These are phyloP conservation scores for Boletus reticulatus DNA, from an alignment of 768 basidiomycete species.

Conservation along the genomic window DNA sequence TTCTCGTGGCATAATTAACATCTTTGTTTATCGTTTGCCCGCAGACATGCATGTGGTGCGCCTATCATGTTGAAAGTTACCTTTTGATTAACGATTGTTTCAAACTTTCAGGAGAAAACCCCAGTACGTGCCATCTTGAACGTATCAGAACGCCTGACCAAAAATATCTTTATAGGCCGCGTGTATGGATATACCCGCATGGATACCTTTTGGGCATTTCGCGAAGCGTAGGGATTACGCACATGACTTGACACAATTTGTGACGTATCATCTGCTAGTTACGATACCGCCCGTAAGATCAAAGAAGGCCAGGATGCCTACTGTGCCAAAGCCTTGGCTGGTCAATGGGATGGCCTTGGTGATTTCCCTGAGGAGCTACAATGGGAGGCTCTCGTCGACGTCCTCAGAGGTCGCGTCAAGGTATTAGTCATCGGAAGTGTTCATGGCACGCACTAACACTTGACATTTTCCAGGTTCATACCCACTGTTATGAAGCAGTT, in stretches of 20 bases:
- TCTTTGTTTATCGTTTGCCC: constrained; percentile 3
- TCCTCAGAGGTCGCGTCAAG: constrained; percentile 85
- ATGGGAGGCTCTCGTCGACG: constrained; percentile 80
- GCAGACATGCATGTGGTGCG: constrained; percentile 60
- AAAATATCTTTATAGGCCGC: constrained; percentile 12
- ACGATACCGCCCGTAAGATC: constrained; percentile 52
- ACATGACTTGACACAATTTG: not conserved
- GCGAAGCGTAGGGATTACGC: constrained; percentile 40
- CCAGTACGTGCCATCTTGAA: constrained; percentile 28
- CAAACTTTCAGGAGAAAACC: constrained; percentile 44
- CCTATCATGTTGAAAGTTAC: not conserved
- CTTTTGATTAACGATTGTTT: not conserved
- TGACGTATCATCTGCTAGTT: constrained; percentile 28
- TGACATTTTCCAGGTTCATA: constrained; percentile 24
- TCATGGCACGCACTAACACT: not conserved
- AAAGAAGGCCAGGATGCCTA: constrained; percentile 54
- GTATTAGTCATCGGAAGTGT: constrained; percentile 7
- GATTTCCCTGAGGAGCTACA: constrained; percentile 69
- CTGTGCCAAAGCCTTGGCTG: constrained; percentile 42
- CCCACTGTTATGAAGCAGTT: constrained; percentile 53
- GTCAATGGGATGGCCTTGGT: constrained; percentile 39
- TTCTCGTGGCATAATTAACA: not conserved
- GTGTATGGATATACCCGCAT: constrained; percentile 40
- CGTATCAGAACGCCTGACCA: not conserved
- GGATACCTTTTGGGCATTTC: constrained; percentile 52